Percentiles rank a stretch among this genome's conserved stretches.
phyloP scores from a whole-genome alignment of 1,139 yeast species.

The Arxiozyma heterogenica region DNA sequence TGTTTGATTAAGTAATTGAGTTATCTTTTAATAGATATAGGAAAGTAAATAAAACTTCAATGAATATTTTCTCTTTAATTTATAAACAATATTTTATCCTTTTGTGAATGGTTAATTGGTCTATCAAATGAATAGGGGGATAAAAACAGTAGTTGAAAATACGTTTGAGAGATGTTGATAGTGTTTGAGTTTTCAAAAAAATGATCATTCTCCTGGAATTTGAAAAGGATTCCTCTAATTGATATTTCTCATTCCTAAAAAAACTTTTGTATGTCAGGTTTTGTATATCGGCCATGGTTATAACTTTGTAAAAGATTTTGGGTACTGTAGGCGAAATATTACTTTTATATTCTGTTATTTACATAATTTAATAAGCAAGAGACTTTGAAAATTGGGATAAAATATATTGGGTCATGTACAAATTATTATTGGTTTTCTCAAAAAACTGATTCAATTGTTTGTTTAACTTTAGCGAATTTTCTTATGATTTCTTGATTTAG shows the following conservation, averaged over 20 bases:
- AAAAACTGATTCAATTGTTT: no score
- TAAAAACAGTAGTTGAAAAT: background rate
- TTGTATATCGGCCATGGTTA: no score
- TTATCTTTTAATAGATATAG: constrained; percentile 7
- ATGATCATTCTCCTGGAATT: constrained; percentile 14
- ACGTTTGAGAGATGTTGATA: constrained; percentile 8
- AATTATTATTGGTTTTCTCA: no score
- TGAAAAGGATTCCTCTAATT: background rate
- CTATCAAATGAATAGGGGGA: constrained; percentile 14
- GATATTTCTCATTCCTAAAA: background rate
- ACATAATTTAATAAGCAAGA: no score
- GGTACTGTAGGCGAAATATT: no score
- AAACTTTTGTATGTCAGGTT: background rate
- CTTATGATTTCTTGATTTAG: background rate
- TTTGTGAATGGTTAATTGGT: constrained; percentile 10
- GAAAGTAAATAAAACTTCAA: constrained; percentile 15
- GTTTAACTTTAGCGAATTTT: no score
- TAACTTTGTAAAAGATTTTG: no score
- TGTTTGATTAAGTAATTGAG: background rate
- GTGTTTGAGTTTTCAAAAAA: constrained; percentile 7
- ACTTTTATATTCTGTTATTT: no score
- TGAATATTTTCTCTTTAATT: constrained; percentile 15
- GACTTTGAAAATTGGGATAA: no score
- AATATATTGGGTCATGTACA: no score
- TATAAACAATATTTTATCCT: constrained; percentile 12